Evolutionary conservation across 2,329 filamentous ascomycete species (phyloP), one percentile per base, ranked within the genome.

Genomic region (Sporothrix luriei): DNA sequence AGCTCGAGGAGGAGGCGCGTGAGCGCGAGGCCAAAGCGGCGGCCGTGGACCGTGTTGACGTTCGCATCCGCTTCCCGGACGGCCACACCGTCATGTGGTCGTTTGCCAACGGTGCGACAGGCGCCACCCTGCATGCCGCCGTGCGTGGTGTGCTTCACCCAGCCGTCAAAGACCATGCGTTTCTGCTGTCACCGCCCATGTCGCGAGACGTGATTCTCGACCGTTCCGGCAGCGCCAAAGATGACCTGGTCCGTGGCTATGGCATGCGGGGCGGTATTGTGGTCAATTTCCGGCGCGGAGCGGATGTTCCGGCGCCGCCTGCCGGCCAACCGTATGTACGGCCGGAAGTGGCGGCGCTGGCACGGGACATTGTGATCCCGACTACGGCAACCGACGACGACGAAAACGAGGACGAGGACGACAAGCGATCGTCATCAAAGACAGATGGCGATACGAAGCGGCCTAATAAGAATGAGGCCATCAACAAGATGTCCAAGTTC

Each of bases 31-130:
- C 89, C 40, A 89, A 84, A 72, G 81, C 93, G 1, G 85, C 89
- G 5, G 84, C 86, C 5, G 84, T 94, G 71, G 87, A 86, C 66
- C 86, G 87, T 43, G 86, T 97, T 43, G 85, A 88, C 38, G 84
- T 98, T 73, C 93, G 91, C 73, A 86, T 97, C 64, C 90, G 94
- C 33, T 94, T 97, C 74, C 94, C 94, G 0, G 94, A 98, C 77
- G 91, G 94, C 74, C 91, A 89, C 70, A 88, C 90, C 68, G 87
- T 93, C 43, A 87, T 93, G 66, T 90, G 90, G 80, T 85, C 84
- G n/a, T 88, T 96, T 73, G 85, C 84, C 1, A 87, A 88, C 24
- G 78, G 82, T 1, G 90, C 94, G 68, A 93, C 91, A 0, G 91
- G 90, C 1, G 83, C 85, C 3, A 85, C 87, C 66, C 82, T 99